Conservation (phyloP, 2,329 filamentous ascomycete genomes). For the Fusarium sp. region DNA sequence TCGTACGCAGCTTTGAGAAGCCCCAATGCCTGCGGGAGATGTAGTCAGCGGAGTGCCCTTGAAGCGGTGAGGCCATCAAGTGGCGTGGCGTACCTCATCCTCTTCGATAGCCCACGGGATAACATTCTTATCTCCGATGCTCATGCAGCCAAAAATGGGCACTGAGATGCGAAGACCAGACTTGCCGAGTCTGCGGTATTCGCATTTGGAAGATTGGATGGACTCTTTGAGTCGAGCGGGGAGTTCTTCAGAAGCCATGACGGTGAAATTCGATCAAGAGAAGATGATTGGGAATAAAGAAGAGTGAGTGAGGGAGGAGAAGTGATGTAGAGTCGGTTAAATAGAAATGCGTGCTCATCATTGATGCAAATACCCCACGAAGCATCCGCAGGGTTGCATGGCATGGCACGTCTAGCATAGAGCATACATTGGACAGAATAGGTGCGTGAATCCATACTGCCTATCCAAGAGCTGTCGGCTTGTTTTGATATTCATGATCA, state of each 20-base stretch:
- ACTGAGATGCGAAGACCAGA: slow-evolving; percentile 25
- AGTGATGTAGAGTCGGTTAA: slow-evolving; percentile 11
- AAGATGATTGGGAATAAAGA: neutral
- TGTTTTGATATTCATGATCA: no score
- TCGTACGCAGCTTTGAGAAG: slow-evolving; percentile 37
- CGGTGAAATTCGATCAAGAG: no score
- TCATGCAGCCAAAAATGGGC: slow-evolving; percentile 31
- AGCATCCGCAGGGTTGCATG: no score
- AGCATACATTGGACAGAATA: no score
- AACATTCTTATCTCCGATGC: slow-evolving; percentile 23
- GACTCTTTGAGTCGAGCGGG: slow-evolving; percentile 28
- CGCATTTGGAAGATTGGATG: slow-evolving; percentile 27
- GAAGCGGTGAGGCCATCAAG: accelerated
- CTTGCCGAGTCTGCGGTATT: slow-evolving; percentile 30
- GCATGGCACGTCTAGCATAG: no score
- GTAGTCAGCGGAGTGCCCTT: neutral
- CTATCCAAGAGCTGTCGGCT: no score
- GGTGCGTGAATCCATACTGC: no score
- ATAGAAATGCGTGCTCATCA: slow-evolving; percentile 1
- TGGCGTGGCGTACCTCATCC: neutral
- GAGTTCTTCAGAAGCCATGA: slow-evolving; percentile 19
- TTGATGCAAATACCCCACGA: slow-evolving; percentile 14
- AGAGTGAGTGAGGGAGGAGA: neutral
- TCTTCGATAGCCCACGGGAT: slow-evolving; percentile 33
- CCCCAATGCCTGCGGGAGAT: neutral